Evolutionary conservation across 2,329 filamentous ascomycete genomes (phyloP).

Genomic region (Rachicladosporium sp.): DNA sequence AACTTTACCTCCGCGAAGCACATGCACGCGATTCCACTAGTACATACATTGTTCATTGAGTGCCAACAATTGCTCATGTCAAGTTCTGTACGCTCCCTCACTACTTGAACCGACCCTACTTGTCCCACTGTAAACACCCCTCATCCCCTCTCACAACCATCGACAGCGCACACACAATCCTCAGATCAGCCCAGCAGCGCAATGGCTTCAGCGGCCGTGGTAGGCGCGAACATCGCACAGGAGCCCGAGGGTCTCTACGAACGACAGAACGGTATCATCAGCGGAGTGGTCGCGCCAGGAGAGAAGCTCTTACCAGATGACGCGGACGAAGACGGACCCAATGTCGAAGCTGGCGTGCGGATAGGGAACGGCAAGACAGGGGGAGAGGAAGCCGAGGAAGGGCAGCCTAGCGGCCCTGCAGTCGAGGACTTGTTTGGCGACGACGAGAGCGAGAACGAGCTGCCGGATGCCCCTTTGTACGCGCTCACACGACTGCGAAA

Average conservation of each 20-base stretch:
- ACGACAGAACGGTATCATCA: conserved; percentile 20
- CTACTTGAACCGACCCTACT: no score
- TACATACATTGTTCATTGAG: no score
- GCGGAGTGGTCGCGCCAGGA: conserved; percentile 18
- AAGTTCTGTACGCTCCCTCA: no score
- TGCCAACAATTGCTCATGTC: no score
- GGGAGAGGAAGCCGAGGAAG: conserved; percentile 15
- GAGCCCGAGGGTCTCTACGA: conserved; percentile 7
- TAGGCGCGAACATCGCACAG: conserved; percentile 17
- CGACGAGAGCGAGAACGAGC: conserved; percentile 23
- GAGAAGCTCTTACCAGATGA: conserved; percentile 6
- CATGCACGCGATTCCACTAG: no score
- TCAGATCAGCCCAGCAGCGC: conserved; percentile 16
- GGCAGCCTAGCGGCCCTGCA: conserved; percentile 17
- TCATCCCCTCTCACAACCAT: no score
- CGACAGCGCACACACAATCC: conserved; percentile 2
- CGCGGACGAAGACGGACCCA: conserved; percentile 13
- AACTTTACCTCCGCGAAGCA: no score
- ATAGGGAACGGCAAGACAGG: not conserved
- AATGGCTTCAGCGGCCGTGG: conserved; percentile 27
- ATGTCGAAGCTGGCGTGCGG: conserved; percentile 8
- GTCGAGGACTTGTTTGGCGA: conserved; percentile 37
- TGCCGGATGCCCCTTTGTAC: conserved; percentile 8
- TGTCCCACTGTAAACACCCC: no score
- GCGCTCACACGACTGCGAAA: no score